Evolutionary conservation across 1,284 basidiomycete genomes (phyloP).

Genomic region (Sparassis latifolia): DNA sequence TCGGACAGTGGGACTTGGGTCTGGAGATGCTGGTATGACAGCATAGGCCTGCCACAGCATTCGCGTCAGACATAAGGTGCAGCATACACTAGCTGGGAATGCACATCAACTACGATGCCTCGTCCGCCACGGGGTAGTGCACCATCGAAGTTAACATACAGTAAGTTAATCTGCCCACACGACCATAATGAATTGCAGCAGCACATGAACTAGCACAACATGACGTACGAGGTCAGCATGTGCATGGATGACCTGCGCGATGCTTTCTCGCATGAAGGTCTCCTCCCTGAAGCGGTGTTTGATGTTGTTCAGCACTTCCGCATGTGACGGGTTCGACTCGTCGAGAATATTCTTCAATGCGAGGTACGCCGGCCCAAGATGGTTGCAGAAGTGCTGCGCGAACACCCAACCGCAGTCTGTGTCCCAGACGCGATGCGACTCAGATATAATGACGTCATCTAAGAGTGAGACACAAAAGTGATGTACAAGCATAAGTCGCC

Average conservation of each 20-base stretch:
- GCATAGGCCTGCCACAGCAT: slow-evolving; percentile 61
- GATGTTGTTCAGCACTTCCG: slow-evolving; percentile 93
- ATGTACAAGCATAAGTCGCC: slow-evolving; percentile 88
- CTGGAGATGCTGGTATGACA: slow-evolving; percentile 94
- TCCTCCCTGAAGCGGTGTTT: slow-evolving; percentile 97
- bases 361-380: slow-evolving; percentile 84
- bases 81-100: slow-evolving; percentile 10
- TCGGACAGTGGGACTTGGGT: slow-evolving; percentile 84
- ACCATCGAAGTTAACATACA: slow-evolving; percentile 99
- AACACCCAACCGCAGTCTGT: slow-evolving; percentile 90
- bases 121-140: slow-evolving; percentile 74
- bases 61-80: too few species aligned
- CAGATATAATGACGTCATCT: neutral
- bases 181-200: neutral
- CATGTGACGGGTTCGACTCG: slow-evolving; percentile 87
- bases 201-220: too few species aligned
- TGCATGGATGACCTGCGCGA: slow-evolving; percentile 80
- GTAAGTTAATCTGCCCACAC: slow-evolving; percentile 63
- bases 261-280: slow-evolving; percentile 97
- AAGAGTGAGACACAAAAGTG: neutral
- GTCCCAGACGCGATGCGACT: neutral
- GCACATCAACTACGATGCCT: slow-evolving; percentile 66
- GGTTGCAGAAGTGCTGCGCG: slow-evolving; percentile 95
- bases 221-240: slow-evolving; percentile 75
- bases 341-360: slow-evolving; percentile 84